Conservation (phyloP, 2,329 filamentous ascomycete species). For the Oidium heveae region DNA sequence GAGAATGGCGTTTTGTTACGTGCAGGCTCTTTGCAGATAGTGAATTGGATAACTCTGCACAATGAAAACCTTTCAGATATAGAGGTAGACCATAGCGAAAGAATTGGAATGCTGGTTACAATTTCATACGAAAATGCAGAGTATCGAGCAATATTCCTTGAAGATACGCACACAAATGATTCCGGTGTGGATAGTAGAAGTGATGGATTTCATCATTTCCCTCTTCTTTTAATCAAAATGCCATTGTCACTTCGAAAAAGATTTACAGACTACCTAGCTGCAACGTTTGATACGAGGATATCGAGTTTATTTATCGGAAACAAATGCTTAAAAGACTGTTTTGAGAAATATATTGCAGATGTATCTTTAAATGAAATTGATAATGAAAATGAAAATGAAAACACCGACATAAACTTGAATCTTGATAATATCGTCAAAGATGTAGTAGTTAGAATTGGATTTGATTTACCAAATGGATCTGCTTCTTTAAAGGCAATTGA, state of each 20-base stretch:
- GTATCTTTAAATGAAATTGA: constrained; percentile 5
- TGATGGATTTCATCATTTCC: constrained; percentile 17
- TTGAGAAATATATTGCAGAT: constrained; percentile 12
- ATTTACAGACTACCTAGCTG: constrained; percentile 18
- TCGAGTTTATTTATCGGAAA: constrained; percentile 77
- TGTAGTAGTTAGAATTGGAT: constrained; percentile 9
- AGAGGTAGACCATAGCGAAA: constrained; percentile 3
- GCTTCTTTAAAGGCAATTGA: constrained; percentile 17
- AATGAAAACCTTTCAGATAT: constrained; percentile 16
- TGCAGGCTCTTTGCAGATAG: constrained; percentile 18
- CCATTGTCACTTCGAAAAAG: constrained; percentile 18
- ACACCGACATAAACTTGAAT: constrained; percentile 1
- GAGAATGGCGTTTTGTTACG: constrained; percentile 14
- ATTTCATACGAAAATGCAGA: constrained; percentile 11
- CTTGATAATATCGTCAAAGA: constrained; percentile 10
- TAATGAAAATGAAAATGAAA: constrained; percentile 5
- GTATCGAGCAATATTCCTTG: constrained; percentile 11
- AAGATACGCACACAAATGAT: not conserved
- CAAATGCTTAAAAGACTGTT: constrained; percentile 43
- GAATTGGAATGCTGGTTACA: constrained; percentile 8
- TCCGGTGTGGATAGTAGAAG: not conserved
- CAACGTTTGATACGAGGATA: constrained; percentile 30
- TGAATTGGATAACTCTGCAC: constrained; percentile 18
- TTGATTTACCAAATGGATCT: constrained; percentile 9
- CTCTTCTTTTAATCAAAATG: constrained; percentile 21